A percentile compares a stretch with the other conserved stretches of the same genome.
Conservation (phyloP, 1,284 basidiomycete genomes). For the Melampsora larici-populina region DNA sequence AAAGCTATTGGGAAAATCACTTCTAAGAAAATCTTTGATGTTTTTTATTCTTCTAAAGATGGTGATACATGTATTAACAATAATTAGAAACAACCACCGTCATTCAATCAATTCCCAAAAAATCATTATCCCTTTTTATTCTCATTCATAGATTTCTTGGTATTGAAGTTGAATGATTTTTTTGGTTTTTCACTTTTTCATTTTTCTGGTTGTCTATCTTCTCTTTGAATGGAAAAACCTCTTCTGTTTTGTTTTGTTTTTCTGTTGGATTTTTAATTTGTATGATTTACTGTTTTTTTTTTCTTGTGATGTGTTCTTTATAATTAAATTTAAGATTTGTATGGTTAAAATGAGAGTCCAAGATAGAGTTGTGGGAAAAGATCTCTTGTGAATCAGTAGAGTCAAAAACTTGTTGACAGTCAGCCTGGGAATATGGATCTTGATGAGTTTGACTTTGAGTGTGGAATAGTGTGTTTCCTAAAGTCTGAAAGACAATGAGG, state of each 20-base stretch:
- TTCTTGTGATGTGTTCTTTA: background rate
- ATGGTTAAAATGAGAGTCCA: too few species aligned
- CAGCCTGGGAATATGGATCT: too few species aligned
- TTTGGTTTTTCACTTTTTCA: background rate
- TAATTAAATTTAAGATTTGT: background rate
- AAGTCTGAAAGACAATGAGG: too few species aligned
- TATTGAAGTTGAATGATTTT: too few species aligned
- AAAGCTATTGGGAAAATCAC: conserved; percentile 27
- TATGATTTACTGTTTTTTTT: background rate
- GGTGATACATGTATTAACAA: conserved; percentile 13
- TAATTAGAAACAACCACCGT: background rate
- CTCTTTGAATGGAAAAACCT: too few species aligned
- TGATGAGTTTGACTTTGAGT: too few species aligned
- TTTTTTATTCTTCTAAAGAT: conserved; percentile 15
- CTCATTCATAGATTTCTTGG: background rate
- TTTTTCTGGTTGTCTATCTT: background rate
- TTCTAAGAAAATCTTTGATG: conserved; percentile 32
- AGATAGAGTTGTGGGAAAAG: too few species aligned
- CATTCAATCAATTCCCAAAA: too few species aligned
- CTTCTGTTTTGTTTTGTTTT: background rate
- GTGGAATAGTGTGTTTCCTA: too few species aligned
- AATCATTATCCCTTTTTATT: conserved; percentile 2
- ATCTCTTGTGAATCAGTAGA: too few species aligned
- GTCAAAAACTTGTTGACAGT: too few species aligned
- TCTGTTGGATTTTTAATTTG: background rate